Conservation (phyloP, 2,329 filamentous ascomycete species). For the Dactylella cylindrospora region DNA sequence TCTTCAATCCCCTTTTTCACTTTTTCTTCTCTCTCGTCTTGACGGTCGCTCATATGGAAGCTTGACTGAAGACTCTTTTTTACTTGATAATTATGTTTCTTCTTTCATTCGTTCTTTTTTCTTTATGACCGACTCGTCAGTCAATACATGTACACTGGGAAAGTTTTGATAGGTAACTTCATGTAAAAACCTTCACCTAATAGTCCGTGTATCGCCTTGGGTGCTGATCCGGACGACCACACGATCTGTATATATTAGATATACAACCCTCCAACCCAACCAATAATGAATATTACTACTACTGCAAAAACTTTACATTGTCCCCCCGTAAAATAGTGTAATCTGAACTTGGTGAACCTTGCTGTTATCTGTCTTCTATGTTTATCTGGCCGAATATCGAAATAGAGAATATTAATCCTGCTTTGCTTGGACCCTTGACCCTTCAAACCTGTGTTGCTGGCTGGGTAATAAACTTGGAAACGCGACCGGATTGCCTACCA, state of each 20-base stretch:
- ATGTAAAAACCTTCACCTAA: conserved; percentile 37
- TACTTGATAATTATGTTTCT: too few species aligned
- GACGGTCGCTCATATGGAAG: conserved; percentile 40
- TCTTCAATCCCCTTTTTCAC: conserved; percentile 2
- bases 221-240: conserved; percentile 43
- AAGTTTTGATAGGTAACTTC: conserved; percentile 40
- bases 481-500: conserved; percentile 4
- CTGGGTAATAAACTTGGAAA: not conserved
- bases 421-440: too few species aligned
- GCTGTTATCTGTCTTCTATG: too few species aligned
- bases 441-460: conserved; percentile 32
- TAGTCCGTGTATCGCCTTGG: conserved; percentile 44
- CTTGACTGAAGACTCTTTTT: conserved; percentile 28
- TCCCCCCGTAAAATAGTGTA: not conserved
- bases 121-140: conserved; percentile 4
- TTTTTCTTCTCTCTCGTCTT: conserved; percentile 18
- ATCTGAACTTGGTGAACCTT: too few species aligned
- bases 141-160: conserved; percentile 14
- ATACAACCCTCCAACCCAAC: too few species aligned
- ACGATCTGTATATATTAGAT: conserved; percentile 22
- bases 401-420: too few species aligned
- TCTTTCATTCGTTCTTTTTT: conserved; percentile 8
- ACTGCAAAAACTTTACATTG: conserved; percentile 13
- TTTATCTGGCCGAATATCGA: too few species aligned
- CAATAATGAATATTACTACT: conserved; percentile 41